Conservation (phyloP, 768 basidiomycete genomes). For the Boletus pseudopeckii region DNA sequence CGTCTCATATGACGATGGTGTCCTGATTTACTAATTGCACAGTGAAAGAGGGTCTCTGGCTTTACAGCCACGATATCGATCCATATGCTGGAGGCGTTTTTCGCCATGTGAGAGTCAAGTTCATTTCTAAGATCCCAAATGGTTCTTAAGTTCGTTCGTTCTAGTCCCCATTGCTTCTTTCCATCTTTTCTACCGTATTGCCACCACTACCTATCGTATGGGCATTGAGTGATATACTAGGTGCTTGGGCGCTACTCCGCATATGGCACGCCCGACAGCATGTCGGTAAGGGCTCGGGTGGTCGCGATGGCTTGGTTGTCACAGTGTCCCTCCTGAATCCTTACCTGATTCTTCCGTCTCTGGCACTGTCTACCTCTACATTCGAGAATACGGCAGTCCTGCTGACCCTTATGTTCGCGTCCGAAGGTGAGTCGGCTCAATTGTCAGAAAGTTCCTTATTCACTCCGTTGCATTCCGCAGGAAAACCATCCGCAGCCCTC, state of each 20-base stretch:
- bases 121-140: background rate
- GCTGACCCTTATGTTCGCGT: conserved; percentile 64
- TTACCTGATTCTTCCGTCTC: conserved; percentile 70
- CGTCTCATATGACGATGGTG: background rate
- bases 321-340: conserved; percentile 81
- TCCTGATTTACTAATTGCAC: conserved; percentile 6
- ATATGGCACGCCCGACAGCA: conserved; percentile 68
- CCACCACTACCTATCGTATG: conserved; percentile 64
- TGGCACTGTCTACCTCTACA: conserved; percentile 79
- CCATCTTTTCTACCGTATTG: conserved; percentile 68
- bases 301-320: conserved; percentile 60
- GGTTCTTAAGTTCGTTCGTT: background rate
- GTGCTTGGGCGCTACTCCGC: conserved; percentile 63
- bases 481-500: conserved; percentile 53
- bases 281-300: conserved; percentile 34
- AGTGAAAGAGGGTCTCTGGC: conserved; percentile 87
- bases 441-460: background rate
- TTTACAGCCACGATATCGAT: conserved; percentile 72
- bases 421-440: conserved; percentile 46
- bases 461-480: conserved; percentile 35
- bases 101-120: conserved; percentile 62
- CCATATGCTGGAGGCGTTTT: conserved; percentile 88
- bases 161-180: conserved; percentile 75
- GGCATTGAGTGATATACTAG: conserved; percentile 63
- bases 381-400: conserved; percentile 77